These are phyloP conservation scores for Theobroma grandiflorum DNA, from an alignment of 441 rosid species.

Conservation along the genomic window DNA sequence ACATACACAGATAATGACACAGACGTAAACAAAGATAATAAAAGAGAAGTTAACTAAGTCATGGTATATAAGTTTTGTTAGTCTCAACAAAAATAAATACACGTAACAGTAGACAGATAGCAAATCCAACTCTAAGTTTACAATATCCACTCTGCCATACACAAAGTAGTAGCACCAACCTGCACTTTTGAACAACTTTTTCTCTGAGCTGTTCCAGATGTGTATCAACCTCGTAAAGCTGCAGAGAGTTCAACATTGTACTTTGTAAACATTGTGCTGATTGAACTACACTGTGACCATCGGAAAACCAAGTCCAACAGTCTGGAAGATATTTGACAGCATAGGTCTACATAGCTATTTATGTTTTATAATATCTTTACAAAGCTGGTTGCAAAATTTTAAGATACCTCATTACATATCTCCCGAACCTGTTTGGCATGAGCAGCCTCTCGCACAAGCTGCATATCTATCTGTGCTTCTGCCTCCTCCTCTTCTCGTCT, in stretches of 20 bases:
- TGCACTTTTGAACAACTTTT: conserved; percentile 77
- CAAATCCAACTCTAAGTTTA: conserved; percentile 4
- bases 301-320: conserved; percentile 13
- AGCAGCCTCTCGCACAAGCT: conserved; percentile 86
- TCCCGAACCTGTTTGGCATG: conserved; percentile 84
- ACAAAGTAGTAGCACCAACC: conserved; percentile 47
- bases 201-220: conserved; percentile 83
- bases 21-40: not conserved
- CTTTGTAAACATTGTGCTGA: not conserved
- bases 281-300: conserved; percentile 15
- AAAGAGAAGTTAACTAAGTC: not conserved
- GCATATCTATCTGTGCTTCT: conserved; percentile 73
- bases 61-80: not conserved
- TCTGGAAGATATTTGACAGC: conserved; percentile 13
- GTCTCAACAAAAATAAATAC: not conserved
- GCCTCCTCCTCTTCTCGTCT: conserved; percentile 80
- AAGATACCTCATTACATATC: conserved; percentile 67
- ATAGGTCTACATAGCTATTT: not conserved
- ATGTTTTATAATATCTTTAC: not conserved
- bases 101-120: not conserved
- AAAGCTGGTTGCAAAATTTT: not conserved
- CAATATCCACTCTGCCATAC: not conserved
- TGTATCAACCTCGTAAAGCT: conserved; percentile 73
- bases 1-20: not conserved
- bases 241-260: conserved; percentile 32